Percentiles rank a stretch among this genome's conserved stretches.
Conservation (phyloP, 2,329 filamentous ascomycete species). For the Cytospora schulzeri region DNA sequence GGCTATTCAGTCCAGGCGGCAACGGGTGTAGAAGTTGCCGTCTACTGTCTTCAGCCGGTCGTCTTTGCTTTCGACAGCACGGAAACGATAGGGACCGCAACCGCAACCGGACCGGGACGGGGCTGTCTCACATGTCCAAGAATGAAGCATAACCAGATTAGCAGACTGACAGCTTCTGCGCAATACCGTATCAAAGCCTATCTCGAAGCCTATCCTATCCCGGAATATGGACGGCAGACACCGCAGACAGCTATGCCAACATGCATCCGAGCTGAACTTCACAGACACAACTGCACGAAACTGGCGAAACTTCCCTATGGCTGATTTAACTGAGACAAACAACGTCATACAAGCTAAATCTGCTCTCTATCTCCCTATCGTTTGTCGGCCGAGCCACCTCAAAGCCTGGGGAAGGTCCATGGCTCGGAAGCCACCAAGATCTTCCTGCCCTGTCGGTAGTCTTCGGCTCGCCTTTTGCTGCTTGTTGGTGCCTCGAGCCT, state of each 20-base stretch:
- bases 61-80: not conserved
- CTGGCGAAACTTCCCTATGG: not conserved
- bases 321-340: not conserved
- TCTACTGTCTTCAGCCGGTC: not conserved
- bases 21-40: not conserved
- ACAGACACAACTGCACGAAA: no score
- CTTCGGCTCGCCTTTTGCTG: not conserved
- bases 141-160: not conserved
- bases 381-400: not conserved
- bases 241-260: not conserved
- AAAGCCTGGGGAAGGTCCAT: no score
- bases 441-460: slow-evolving; percentile 11
- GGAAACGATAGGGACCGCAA: not conserved
- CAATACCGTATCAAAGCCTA: not conserved
- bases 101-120: not conserved
- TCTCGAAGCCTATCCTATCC: not conserved
- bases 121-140: not conserved
- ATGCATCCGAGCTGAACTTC: no score
- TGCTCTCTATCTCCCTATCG: not conserved
- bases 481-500: slow-evolving; percentile 18
- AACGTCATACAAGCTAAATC: not conserved
- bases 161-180: not conserved
- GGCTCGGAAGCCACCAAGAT: slow-evolving; percentile 25
- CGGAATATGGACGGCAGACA: not conserved
- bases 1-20: not conserved